Conservation (phyloP, 2,329 filamentous ascomycete genomes). For the Fusarium sp. region DNA sequence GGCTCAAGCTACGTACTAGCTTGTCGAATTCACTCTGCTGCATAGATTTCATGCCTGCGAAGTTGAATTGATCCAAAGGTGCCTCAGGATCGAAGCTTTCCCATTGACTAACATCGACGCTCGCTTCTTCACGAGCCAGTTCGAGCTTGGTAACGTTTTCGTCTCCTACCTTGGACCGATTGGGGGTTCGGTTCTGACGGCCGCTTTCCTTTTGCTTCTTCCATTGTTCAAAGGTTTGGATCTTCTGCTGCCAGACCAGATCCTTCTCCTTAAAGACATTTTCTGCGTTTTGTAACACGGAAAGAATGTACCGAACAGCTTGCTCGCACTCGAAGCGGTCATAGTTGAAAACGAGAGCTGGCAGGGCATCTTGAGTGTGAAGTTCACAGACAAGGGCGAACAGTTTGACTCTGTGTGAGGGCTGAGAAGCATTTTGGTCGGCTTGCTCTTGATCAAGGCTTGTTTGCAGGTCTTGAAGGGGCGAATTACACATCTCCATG, state of each 20-base stretch:
- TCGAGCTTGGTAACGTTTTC: conserved; percentile 67
- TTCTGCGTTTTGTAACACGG: conserved; percentile 61
- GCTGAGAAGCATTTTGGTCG: too few relatives aligned
- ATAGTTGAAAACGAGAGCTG: conserved; percentile 84
- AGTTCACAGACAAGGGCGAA: conserved; percentile 73
- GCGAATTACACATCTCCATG: conserved; percentile 68
- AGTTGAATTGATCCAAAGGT: conserved; percentile 75
- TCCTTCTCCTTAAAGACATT: conserved; percentile 69
- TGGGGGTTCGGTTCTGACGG: conserved; percentile 48
- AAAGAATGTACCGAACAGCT: conserved; percentile 67
- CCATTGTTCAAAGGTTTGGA: conserved; percentile 71
- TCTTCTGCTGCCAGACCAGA: conserved; percentile 71
- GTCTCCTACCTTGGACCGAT: conserved; percentile 61
- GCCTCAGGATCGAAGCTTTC: conserved; percentile 77
- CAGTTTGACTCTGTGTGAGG: conserved; percentile 11
- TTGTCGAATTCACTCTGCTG: conserved; percentile 71
- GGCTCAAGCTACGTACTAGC: conserved; percentile 58
- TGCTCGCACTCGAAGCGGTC: conserved; percentile 76
- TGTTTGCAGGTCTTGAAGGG: conserved; percentile 53
- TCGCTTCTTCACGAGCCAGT: conserved; percentile 69
- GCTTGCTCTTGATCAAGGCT: conserved; percentile 4
- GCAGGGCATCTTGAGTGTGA: conserved; percentile 75
- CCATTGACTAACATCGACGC: conserved; percentile 69
- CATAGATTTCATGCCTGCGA: conserved; percentile 74
- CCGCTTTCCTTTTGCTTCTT: conserved; percentile 62